A percentile compares a stretch with the other conserved stretches of the same genome.
Conservation (phyloP, 352 stramenopile species). For the Phytophthora pistaciae region DNA sequence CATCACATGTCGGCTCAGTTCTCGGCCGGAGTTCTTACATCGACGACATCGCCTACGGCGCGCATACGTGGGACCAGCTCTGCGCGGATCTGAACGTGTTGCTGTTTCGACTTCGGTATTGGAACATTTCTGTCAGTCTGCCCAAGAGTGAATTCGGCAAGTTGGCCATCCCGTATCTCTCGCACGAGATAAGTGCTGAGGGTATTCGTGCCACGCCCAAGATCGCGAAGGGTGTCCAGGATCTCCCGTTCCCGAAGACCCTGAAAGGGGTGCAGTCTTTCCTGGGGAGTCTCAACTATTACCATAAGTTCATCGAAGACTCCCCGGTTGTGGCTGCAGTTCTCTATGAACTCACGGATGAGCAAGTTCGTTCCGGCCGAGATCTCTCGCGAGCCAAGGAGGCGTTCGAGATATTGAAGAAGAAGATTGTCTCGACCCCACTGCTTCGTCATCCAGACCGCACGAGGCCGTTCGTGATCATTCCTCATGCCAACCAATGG, state of each 20-base stretch:
- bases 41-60: not conserved
- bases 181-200: not conserved
- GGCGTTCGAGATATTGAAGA: slow-evolving; percentile 2
- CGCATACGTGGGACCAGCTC: not conserved
- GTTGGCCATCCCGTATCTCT: not conserved
- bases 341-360: slow-evolving; percentile 2
- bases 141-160: not conserved
- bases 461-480: not conserved
- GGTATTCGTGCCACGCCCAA: not conserved
- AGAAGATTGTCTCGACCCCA: not conserved
- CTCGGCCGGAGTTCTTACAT: slow-evolving; percentile 1
- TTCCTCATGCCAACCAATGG: not conserved
- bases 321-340: not conserved
- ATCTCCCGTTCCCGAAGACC: not conserved
- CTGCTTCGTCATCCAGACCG: not conserved
- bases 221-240: not conserved
- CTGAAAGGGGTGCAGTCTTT: slow-evolving; percentile 4
- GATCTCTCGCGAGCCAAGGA: not conserved
- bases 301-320: slow-evolving; percentile 6
- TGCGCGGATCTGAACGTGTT: not conserved
- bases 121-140: slow-evolving; percentile 7
- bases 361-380: not conserved
- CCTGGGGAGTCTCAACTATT: slow-evolving; percentile 2
- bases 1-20: not conserved
- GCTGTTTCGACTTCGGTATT: not conserved